These are phyloP conservation scores for slime mould (Dictyostelium discoideum) DNA, from an alignment of 78 protist genomes.

Conservation along the genomic window DNA sequence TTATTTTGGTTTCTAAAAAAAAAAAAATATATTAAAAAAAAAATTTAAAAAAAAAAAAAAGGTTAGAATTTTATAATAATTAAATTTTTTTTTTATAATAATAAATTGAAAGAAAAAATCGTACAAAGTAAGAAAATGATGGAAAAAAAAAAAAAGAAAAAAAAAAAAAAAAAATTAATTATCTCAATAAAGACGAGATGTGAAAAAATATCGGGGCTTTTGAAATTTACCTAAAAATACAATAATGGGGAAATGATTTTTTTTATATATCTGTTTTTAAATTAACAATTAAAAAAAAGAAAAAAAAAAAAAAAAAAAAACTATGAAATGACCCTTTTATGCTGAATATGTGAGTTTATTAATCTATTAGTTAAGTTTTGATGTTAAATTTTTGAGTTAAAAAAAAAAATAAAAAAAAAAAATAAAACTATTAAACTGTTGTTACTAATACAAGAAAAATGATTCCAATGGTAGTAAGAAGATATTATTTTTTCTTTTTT, in stretches of 20 bases:
- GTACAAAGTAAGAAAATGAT: neutral
- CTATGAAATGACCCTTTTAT: neutral
- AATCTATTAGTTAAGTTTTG: neutral
- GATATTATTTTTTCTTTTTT: neutral
- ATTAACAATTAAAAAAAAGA: neutral
- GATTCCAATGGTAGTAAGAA: neutral
- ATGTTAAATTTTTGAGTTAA: too few relatives aligned
- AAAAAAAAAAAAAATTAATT: neutral
- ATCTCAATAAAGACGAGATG: neutral
- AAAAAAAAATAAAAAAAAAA: too few relatives aligned
- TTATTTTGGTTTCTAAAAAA: neutral
- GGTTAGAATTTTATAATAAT: neutral
- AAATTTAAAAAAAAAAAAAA: neutral
- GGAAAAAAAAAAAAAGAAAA: neutral
- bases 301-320: neutral
- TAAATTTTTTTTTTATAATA: too few relatives aligned
- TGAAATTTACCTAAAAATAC: neutral
- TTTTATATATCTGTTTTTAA: neutral
- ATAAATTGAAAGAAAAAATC: neutral
- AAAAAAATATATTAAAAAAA: neutral
- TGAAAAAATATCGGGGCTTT: neutral
- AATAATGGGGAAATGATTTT: neutral
- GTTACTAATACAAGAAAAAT: neutral
- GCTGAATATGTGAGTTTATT: neutral
- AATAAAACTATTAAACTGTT: neutral